These are phyloP conservation scores for Plasmodium falciparum DNA, from an alignment of 169 alveolate genomes.

Conservation along the genomic window DNA sequence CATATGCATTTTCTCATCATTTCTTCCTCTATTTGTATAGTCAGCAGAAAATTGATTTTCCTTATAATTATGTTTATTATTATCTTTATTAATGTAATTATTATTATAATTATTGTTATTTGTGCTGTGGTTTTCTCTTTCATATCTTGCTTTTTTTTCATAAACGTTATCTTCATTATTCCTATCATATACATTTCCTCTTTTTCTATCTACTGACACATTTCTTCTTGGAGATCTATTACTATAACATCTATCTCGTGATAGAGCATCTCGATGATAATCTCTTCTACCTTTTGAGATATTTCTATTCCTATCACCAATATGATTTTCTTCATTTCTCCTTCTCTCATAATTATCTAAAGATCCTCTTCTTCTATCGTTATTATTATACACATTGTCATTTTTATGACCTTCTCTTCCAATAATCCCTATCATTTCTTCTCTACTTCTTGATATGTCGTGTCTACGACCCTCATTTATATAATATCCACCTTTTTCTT, in stretches of 20 bases:
- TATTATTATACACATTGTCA: slow-evolving; percentile 13
- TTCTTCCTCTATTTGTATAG: background rate
- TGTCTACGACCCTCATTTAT: slow-evolving; percentile 24
- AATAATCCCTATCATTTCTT: slow-evolving; percentile 16
- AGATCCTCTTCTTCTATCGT: slow-evolving; percentile 21
- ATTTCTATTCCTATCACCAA: slow-evolving; percentile 32
- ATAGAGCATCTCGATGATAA: slow-evolving; percentile 26
- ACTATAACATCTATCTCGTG: slow-evolving; percentile 45
- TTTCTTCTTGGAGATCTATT: slow-evolving; percentile 52
- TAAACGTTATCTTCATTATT: slow-evolving; percentile 11
- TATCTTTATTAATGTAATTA: background rate
- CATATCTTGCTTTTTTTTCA: slow-evolving; percentile 21
- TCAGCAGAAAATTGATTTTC: background rate
- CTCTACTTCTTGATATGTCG: slow-evolving; percentile 46
- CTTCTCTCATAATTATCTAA: slow-evolving; percentile 7
- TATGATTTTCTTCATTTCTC: slow-evolving; percentile 18
- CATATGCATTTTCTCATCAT: slow-evolving; percentile 49
- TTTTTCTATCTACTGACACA: slow-evolving; percentile 35
- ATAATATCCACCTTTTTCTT: slow-evolving; percentile 35
- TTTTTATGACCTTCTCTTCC: slow-evolving; percentile 40
- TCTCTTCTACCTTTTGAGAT: slow-evolving; percentile 19
- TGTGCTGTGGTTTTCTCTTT: slow-evolving; percentile 12
- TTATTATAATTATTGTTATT: slow-evolving; percentile 7
- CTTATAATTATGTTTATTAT: background rate
- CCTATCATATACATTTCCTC: slow-evolving; percentile 12